Percentiles rank a stretch among this genome's conserved stretches.
Evolutionary conservation across 2,329 filamentous ascomycete species (phyloP).

Genomic region (Salinomyces thailandicus): DNA sequence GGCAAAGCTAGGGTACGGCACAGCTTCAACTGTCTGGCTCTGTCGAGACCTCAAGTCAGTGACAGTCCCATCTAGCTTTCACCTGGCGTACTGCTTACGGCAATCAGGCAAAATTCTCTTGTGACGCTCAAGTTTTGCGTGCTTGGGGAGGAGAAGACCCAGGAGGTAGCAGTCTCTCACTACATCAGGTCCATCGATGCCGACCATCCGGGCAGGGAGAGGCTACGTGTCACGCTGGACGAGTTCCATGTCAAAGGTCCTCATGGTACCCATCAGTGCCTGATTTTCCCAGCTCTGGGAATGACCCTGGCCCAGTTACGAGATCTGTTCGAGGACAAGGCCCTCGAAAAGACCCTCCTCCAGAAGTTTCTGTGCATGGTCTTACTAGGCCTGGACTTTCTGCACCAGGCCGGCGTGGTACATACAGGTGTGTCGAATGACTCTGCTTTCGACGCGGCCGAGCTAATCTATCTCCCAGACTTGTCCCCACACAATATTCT

Average conservation of each 20-base stretch:
- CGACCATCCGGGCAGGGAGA: background rate
- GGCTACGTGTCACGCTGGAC: background rate
- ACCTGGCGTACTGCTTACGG: background rate
- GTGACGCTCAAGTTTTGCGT: background rate
- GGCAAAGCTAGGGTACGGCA: slow-evolving; percentile 33
- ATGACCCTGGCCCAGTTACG: background rate
- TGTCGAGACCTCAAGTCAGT: slow-evolving; percentile 21
- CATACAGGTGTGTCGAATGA: background rate
- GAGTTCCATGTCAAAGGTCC: slow-evolving; percentile 2
- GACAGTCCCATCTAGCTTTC: background rate
- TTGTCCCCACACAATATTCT: background rate
- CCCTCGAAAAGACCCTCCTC: background rate
- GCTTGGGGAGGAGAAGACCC: background rate
- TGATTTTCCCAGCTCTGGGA: slow-evolving; percentile 14
- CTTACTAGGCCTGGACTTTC: background rate
- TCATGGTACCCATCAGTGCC: slow-evolving; percentile 12
- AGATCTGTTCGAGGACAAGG: slow-evolving; percentile 1
- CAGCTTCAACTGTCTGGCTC: slow-evolving; percentile 32
- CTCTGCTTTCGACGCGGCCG: no score
- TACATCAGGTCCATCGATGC: background rate
- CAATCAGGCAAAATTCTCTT: background rate
- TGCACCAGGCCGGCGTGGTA: background rate
- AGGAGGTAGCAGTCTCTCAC: background rate
- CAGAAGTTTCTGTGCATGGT: background rate
- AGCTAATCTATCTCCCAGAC: no score